These are phyloP conservation scores for Saturnispora halmiae DNA, from an alignment of 805 yeast species.

Conservation along the genomic window DNA sequence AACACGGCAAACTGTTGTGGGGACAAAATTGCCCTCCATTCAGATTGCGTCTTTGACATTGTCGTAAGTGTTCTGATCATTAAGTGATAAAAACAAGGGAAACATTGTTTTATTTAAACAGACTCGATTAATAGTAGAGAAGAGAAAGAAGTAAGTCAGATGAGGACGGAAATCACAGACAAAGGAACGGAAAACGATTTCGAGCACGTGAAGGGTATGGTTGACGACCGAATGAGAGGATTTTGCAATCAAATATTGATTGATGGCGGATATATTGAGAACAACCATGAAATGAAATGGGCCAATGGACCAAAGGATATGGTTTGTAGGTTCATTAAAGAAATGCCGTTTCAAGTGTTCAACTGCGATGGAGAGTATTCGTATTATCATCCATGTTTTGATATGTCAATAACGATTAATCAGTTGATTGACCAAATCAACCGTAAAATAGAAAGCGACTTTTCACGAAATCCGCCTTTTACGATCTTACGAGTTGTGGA, in stretches of 20 bases:
- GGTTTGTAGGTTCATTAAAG: neutral
- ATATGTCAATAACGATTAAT: neutral
- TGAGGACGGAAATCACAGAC: no score
- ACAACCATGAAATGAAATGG: conserved; percentile 4
- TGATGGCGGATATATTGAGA: conserved; percentile 7
- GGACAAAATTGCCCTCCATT: conserved; percentile 72
- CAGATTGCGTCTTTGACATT: conserved; percentile 33
- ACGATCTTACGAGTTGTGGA: conserved; percentile 3
- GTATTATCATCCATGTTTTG: conserved; percentile 1
- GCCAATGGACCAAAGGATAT: neutral
- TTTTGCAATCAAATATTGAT: neutral
- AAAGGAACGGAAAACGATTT: neutral
- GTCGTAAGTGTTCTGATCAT: neutral
- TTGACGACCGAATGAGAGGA: neutral
- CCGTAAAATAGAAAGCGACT: neutral
- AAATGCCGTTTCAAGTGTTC: conserved; percentile 1
- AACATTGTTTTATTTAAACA: no score
- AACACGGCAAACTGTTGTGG: conserved; percentile 75
- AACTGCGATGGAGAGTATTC: conserved; percentile 2
- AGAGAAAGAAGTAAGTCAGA: no score
- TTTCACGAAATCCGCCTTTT: conserved; percentile 4
- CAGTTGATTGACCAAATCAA: conserved; percentile 1
- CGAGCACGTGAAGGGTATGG: neutral
- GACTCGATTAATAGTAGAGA: no score
- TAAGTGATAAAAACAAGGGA: neutral